Evolutionary conservation across 805 yeast species (phyloP).

Genomic region (Candida incommunis): DNA sequence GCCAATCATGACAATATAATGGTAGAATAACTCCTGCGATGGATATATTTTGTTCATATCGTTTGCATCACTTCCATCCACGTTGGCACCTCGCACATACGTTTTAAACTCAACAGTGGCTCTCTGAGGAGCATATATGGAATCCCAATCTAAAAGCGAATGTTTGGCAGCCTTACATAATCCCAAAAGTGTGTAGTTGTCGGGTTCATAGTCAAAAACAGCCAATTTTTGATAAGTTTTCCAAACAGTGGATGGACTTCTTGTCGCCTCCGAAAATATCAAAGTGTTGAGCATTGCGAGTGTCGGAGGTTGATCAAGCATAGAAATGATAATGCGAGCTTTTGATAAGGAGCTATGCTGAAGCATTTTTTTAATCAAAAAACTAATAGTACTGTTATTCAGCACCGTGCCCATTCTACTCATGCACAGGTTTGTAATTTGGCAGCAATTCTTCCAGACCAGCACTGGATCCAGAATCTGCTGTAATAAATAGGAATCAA

Average conservation of each 20-base stretch:
- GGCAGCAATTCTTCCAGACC: not conserved
- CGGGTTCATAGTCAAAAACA: constrained; percentile 16
- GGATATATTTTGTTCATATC: constrained; percentile 29
- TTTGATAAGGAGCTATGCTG: not conserved
- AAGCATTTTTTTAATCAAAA: not conserved
- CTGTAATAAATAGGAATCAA: constrained; percentile 5
- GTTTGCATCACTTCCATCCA: constrained; percentile 16
- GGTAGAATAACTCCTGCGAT: constrained; percentile 31
- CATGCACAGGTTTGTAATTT: constrained; percentile 4
- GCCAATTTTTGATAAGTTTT: constrained; percentile 16
- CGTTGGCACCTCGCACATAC: constrained; percentile 23
- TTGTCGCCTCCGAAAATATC: constrained; percentile 17
- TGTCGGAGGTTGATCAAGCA: not conserved
- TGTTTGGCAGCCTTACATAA: constrained; percentile 35
- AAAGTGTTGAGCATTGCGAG: constrained; percentile 3
- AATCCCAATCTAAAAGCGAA: constrained; percentile 31
- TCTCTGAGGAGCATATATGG: constrained; percentile 40
- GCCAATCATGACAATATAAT: constrained; percentile 38
- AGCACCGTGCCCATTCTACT: constrained; percentile 1
- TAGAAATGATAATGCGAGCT: not conserved
- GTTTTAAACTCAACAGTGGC: constrained; percentile 43
- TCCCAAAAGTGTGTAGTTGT: constrained; percentile 24
- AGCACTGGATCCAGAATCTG: constrained; percentile 6
- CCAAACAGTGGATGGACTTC: constrained; percentile 22
- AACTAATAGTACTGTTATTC: not conserved